Percentiles rank a stretch among this genome's conserved stretches.
Conservation (phyloP, 2,329 filamentous ascomycete species). For the Claviceps pazoutovae region DNA sequence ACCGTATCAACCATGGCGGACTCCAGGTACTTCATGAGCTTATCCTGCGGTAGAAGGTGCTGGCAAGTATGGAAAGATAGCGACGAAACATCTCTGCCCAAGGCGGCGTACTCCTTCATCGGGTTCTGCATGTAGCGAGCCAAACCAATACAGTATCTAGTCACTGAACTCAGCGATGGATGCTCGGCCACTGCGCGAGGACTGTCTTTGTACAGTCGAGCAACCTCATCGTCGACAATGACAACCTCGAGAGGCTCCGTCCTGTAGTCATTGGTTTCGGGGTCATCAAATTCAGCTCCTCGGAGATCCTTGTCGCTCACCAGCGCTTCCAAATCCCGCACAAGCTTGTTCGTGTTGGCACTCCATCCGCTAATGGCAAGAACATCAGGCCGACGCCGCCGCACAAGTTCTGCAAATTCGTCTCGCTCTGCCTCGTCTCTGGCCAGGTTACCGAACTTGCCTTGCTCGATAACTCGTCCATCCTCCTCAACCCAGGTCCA, state of each 20-base stretch:
- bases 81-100: conserved; percentile 77
- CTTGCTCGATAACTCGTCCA: conserved; percentile 75
- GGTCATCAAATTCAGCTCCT: conserved; percentile 69
- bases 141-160: conserved; percentile 78
- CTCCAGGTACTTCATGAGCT: conserved; percentile 74
- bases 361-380: conserved; percentile 81
- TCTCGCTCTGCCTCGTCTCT: conserved; percentile 53
- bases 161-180: conserved; percentile 63
- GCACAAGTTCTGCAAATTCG: conserved; percentile 64
- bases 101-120: conserved; percentile 87
- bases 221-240: conserved; percentile 91
- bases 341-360: conserved; percentile 71
- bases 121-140: conserved; percentile 91
- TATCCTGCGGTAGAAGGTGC: conserved; percentile 74
- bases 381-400: conserved; percentile 73
- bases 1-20: conserved; percentile 98
- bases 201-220: conserved; percentile 89
- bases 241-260: conserved; percentile 76
- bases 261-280: conserved; percentile 59
- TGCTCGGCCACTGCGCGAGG: conserved; percentile 66
- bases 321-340: conserved; percentile 66
- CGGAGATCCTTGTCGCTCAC: conserved; percentile 65
- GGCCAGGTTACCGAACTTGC: conserved; percentile 69
- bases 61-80: conserved; percentile 84
- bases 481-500: conserved; percentile 94